A percentile compares a stretch with the other conserved stretches of the same genome.
Evolutionary conservation across 2,329 filamentous ascomycete genomes (phyloP).

Genomic region (Aspergillus sp.): DNA sequence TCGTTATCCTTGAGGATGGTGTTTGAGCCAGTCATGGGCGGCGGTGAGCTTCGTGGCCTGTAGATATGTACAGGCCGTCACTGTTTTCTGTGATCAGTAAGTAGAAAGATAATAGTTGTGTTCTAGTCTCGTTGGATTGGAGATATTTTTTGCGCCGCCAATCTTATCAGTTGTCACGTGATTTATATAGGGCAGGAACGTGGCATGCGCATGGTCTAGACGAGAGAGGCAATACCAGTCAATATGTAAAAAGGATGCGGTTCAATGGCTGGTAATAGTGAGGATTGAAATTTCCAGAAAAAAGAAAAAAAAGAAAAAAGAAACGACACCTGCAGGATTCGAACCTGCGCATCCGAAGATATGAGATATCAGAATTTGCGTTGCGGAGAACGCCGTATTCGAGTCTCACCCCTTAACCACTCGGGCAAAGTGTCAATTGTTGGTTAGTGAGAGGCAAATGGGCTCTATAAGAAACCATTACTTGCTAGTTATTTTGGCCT

Average conservation of each 20-base stretch:
- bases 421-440: not conserved
- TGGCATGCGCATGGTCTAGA: too few relatives aligned
- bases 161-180: too few relatives aligned
- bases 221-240: too few relatives aligned
- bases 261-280: too few relatives aligned
- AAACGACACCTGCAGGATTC: not conserved
- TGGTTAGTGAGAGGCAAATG: not conserved
- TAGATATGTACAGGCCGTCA: too few relatives aligned
- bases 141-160: too few relatives aligned
- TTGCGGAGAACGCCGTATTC: not conserved
- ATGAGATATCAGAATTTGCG: not conserved
- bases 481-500: too few relatives aligned
- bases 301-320: not conserved
- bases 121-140: not conserved
- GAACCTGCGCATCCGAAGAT: constrained; percentile 1
- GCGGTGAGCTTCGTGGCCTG: too few relatives aligned
- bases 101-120: too few relatives aligned
- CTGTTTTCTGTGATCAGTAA: too few relatives aligned
- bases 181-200: too few relatives aligned
- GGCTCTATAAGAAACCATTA: not conserved
- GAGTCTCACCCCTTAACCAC: not conserved
- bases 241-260: too few relatives aligned
- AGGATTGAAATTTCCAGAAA: not conserved
- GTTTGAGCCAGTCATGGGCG: not conserved
- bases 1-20: not conserved